Evolutionary conservation across 1,284 basidiomycete species (phyloP), one percentile per base, ranked within the genome.

Genomic region (Inonotus obliquus): DNA sequence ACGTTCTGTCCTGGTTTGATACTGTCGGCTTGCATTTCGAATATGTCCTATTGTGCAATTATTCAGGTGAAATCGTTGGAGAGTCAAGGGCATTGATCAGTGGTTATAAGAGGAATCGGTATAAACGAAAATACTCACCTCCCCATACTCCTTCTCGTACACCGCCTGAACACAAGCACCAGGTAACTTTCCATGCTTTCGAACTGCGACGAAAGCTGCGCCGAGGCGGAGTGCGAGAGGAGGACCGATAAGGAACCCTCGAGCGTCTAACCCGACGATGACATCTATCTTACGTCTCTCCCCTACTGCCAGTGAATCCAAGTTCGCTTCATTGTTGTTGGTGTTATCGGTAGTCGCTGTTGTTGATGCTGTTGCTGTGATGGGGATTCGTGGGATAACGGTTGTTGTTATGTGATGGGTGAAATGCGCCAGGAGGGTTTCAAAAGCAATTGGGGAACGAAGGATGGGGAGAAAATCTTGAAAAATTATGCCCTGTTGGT

Each of bases 221-320:
- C 94, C 94, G 39, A 99, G 79, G 61, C 96, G 81, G 70, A 94
- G 78, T 10, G 97, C 97, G 69, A 99, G 85, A 67, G 94, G 83
- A 3, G 97, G 97, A 0, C 96, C 97, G 17, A 99, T 77, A 56
- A 99, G 82, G 80, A 99, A 99, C 7, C 97, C 97, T 62, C 97
- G 84, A 19, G 96, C 96, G 74, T 99, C 97, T 48, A 99, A 82
- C 39, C 94, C 97, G 61, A 99, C 94, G 64, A 99, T 84, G 56
- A 93, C 92, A 75, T 99, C 96, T 66, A 99, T 88, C 75, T 91
- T 93, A 68, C 83, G 83, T 57, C 74, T 76, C 5, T 82, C 76
- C 38, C 17, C 41, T n/a, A 7, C 41, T n/a, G 41, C 41, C 19
- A 32, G 32, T 32, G 32, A 9, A 32, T 32, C 32, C 32, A 32